A percentile compares a stretch with the other conserved stretches of the same genome.
phyloP scores from a whole-genome alignment of 768 basidiomycete species.

The Mycena latifolia region DNA sequence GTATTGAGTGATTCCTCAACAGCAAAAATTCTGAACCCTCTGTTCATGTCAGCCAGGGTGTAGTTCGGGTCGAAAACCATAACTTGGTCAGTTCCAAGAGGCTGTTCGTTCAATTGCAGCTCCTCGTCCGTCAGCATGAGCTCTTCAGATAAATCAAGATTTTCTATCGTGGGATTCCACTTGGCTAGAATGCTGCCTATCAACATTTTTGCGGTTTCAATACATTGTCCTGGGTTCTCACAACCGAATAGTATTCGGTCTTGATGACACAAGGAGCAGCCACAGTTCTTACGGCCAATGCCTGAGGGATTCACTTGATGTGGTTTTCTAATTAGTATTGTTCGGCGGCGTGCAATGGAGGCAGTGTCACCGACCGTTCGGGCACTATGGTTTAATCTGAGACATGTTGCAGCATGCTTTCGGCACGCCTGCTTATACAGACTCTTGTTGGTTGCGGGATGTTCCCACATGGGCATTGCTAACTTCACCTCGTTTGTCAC shows the following conservation, averaged over 20 bases:
- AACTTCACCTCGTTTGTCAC: not conserved
- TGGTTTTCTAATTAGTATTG: not conserved
- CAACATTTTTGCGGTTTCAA: too few relatives aligned
- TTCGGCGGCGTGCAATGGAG: not conserved
- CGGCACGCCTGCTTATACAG: too few relatives aligned
- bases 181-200: too few relatives aligned
- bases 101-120: too few relatives aligned
- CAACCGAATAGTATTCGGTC: not conserved
- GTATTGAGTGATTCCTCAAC: not conserved
- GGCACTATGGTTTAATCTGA: not conserved
- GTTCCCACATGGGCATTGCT: not conserved
- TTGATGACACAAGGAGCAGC: not conserved
- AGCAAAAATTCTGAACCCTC: not conserved
- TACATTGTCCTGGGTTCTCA: too few relatives aligned
- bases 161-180: too few relatives aligned
- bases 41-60: not conserved
- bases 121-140: too few relatives aligned
- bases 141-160: too few relatives aligned
- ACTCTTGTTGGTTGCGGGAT: too few relatives aligned
- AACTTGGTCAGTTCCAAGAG: not conserved
- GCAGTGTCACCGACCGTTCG: too few relatives aligned
- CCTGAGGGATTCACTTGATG: not conserved
- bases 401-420: not conserved
- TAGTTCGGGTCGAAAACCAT: slow-evolving; percentile 6
- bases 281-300: too few relatives aligned